Base-by-base conservation (phyloP, 2,329 filamentous ascomycete genomes). In the Aspergillus sp. region DNA sequence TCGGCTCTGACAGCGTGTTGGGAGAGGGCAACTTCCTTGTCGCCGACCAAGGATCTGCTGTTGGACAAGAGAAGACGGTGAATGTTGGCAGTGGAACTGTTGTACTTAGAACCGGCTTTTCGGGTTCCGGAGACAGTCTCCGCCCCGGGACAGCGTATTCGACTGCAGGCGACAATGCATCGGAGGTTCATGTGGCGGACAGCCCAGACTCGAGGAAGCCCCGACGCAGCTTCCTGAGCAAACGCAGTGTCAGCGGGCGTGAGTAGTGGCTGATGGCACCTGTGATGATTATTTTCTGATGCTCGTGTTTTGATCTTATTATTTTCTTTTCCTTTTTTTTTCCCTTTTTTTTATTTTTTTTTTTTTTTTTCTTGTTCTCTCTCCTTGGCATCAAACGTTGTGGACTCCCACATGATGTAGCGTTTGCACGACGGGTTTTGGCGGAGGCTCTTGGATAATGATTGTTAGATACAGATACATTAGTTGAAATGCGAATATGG, bases 1-100 rank as follows among this genome's bases (percentile, higher is more conserved):
- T 98, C 69, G 89, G 90, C 51, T 89, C 86, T 57, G 91, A 96
- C 70, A 88, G 93, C 56, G 85, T 88, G 58, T 82, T 99, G 0
- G 95, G 95, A 53, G 93, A 98, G 69, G 85, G 85, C 5, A 73
- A 89, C n/a, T 96, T 96, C 77, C 93, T 96, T 71, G 85, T 99
- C n/a, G 91, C 93, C 63, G 93, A 99, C 70, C 83, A 85, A 63
- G 81, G 83, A 8, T 84, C 82, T 2, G 84, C 85, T 2, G 78
- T 81, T 1, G 85, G 84, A 11, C 79, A 82, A 33, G 88, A 93
- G 65, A 95, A 93, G 79, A 80, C 85, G 41, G 76, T 99, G 52
- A 83, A 79, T 34, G 87, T 93, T 24, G 93, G 93, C 12, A 81
- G 78, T 37, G 92, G 91, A 22, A 83, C 77, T 1, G 88, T 97